Base-by-base conservation (phyloP, 768 basidiomycete genomes). In the Rhizopogon salebrosus region DNA sequence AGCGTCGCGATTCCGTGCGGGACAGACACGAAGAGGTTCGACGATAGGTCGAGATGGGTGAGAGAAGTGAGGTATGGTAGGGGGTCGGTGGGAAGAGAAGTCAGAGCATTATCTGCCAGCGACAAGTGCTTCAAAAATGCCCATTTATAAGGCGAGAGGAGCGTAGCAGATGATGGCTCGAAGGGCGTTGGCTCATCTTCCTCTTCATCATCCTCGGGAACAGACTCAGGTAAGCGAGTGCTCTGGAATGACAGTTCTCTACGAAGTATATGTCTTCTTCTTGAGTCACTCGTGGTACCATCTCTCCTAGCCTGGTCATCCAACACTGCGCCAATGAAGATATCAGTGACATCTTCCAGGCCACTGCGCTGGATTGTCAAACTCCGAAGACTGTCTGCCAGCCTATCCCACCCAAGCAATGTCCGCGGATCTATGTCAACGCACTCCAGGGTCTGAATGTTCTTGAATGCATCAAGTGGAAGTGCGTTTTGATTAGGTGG, bases 1-100 rank as follows among this genome's bases (percentile, higher is more conserved):
- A 99, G 80, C 5, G 75, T 64, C 14, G 83, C 79, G 29, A 95
- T 78, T 20, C 86, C 88, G 1, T 85, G 67, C 1, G 93, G 93
- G n/a, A 95, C 79, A 27, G 91, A 88, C 38, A 94, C 84, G 41
- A 98, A 80, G 16, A 97, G 82, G 66, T 97, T 97, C 38, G 89
- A 89, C 18, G 93, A 94, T 38, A 95, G 79, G 69, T 95, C 92
- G 56, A 95, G 82, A 65, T 91, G 83, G 0, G 86, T 87, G 38
- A 98, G 70, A 5, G 86, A 80, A 39, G 84, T 80, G 49, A 95
- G 78, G 63, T 83, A 79, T 6, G 80, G 77, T 31, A 92, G 73
- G 11, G 80, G 71, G 18, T 82, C 78, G 23, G 82, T 64, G n/a
- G 92, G 85, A 57, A 93, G 72, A 68, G 86, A 91, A 11, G 91